Percentiles rank a stretch among this genome's conserved stretches.
Evolutionary conservation across 768 basidiomycete species (phyloP).

Genomic region (Termitomyces sp.): DNA sequence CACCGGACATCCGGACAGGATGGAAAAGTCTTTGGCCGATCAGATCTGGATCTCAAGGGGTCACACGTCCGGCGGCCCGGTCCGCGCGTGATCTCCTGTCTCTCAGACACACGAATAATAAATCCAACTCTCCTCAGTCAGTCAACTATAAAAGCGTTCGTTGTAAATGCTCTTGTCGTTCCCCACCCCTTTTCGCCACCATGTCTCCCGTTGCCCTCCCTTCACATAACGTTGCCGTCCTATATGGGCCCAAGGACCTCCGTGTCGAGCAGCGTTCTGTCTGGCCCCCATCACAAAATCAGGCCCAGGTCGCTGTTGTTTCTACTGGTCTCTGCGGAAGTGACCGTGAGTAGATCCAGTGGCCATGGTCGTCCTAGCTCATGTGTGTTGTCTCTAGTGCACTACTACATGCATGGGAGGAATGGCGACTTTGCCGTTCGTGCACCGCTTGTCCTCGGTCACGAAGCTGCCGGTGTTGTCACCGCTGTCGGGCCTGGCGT

Average conservation of each 20-base stretch:
- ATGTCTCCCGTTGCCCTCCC: conserved; percentile 44
- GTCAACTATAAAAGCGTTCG: conserved; percentile 13
- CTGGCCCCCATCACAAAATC: conserved; percentile 64
- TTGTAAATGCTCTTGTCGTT: conserved; percentile 14
- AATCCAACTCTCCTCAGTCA: conserved; percentile 13
- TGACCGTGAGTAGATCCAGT: conserved; percentile 48
- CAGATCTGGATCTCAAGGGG: conserved; percentile 12
- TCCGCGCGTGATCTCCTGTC: conserved; percentile 18
- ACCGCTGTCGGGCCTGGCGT: conserved; percentile 78
- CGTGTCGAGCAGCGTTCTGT: conserved; percentile 69
- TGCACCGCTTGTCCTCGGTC: conserved; percentile 86
- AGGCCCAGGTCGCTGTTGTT: conserved; percentile 75
- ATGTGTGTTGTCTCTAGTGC: conserved; percentile 45
- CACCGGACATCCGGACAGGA: conserved; percentile 13
- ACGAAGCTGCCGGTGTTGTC: conserved; percentile 87
- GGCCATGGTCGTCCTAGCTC: background rate
- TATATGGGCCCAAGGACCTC: conserved; percentile 81
- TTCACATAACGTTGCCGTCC: conserved; percentile 68
- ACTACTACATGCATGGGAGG: conserved; percentile 85
- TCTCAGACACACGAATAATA: conserved; percentile 12
- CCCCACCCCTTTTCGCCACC: conserved; percentile 12
- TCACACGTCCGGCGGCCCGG: conserved; percentile 16
- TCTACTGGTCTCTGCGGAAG: conserved; percentile 91
- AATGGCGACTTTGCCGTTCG: conserved; percentile 91
- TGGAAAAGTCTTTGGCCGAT: conserved; percentile 8